Percentiles rank a stretch among this genome's conserved stretches.
Conservation (phyloP, 108 stramenopile species). For the Pseudonitzschia multiseries region DNA sequence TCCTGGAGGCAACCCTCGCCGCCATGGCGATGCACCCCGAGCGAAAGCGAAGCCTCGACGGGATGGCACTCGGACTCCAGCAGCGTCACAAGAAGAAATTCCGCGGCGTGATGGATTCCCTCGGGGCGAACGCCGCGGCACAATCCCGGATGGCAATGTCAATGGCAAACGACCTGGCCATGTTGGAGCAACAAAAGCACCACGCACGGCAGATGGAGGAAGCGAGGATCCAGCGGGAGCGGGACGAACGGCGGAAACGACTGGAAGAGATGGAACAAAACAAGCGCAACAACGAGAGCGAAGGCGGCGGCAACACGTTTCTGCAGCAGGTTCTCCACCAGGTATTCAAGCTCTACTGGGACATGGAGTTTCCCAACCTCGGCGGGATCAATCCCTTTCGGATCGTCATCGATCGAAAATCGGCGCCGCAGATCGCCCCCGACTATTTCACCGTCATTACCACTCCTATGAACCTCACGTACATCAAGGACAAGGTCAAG, state of each 20-base stretch:
- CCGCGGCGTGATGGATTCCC: neutral
- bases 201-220: slow-evolving; percentile 43
- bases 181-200: slow-evolving; percentile 35
- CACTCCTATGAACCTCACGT: slow-evolving; percentile 77
- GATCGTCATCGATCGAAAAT: slow-evolving; percentile 72
- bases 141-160: slow-evolving; percentile 27
- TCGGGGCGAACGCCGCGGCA: slow-evolving; percentile 19
- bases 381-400: slow-evolving; percentile 81
- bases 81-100: slow-evolving; percentile 48
- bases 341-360: slow-evolving; percentile 73
- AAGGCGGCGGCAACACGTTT: slow-evolving; percentile 53
- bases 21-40: slow-evolving; percentile 40
- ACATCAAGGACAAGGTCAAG: slow-evolving; percentile 70
- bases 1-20: slow-evolving; percentile 73
- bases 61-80: slow-evolving; percentile 63
- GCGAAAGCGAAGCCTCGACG: slow-evolving; percentile 63
- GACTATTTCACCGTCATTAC: slow-evolving; percentile 78
- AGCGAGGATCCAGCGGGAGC: slow-evolving; percentile 29
- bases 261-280: slow-evolving; percentile 35
- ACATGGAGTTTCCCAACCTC: slow-evolving; percentile 71
- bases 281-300: slow-evolving; percentile 24
- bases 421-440: slow-evolving; percentile 64
- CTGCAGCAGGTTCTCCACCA: slow-evolving; percentile 60
- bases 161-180: slow-evolving; percentile 38
- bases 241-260: slow-evolving; percentile 35